These are phyloP conservation scores for Monosporascus sp. DNA, from an alignment of 2,329 filamentous ascomycete species.

Conservation along the genomic window DNA sequence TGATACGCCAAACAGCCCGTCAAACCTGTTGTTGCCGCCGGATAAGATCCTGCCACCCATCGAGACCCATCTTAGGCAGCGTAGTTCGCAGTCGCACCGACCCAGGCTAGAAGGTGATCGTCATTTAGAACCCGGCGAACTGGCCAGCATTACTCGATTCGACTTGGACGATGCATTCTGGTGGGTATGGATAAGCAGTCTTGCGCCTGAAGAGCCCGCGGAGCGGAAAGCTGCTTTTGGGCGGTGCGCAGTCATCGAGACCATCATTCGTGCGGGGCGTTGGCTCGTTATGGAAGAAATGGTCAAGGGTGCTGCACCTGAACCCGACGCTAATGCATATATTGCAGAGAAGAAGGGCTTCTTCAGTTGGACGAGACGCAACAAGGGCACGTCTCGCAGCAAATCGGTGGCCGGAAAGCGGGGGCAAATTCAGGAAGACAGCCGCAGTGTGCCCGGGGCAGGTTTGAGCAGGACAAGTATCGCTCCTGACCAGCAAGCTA, in stretches of 20 bases:
- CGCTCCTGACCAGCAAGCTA: conserved; percentile 84
- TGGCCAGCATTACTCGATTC: conserved; percentile 83
- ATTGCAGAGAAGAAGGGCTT: conserved; percentile 94
- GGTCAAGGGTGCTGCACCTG: conserved; percentile 83
- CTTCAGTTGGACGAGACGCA: conserved; percentile 77
- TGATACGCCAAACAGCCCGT: conserved; percentile 54
- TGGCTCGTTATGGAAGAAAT: conserved; percentile 98
- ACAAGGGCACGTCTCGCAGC: conserved; percentile 57
- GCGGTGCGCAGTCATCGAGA: conserved; percentile 87
- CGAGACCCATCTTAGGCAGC: conserved; percentile 62
- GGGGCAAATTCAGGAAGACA: conserved; percentile 39
- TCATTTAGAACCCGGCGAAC: conserved; percentile 79
- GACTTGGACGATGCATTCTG: conserved; percentile 94
- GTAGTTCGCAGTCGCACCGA: conserved; percentile 80
- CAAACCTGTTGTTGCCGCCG: conserved; percentile 75
- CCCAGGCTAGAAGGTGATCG: conserved; percentile 63
- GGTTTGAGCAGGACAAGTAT: conserved; percentile 72
- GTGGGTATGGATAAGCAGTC: conserved; percentile 99
- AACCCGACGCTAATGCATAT: conserved; percentile 78
- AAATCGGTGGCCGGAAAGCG: conserved; percentile 65
- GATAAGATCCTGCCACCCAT: conserved; percentile 90
- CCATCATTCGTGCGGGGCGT: conserved; percentile 69
- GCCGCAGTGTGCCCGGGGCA: conserved; percentile 31
- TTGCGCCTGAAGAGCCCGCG: conserved; percentile 82
- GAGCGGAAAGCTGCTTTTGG: conserved; percentile 90